A percentile compares a stretch with the other conserved stretches of the same genome.
Conservation (phyloP, 2,329 filamentous ascomycete species). For the Cladosporium halotolerans region DNA sequence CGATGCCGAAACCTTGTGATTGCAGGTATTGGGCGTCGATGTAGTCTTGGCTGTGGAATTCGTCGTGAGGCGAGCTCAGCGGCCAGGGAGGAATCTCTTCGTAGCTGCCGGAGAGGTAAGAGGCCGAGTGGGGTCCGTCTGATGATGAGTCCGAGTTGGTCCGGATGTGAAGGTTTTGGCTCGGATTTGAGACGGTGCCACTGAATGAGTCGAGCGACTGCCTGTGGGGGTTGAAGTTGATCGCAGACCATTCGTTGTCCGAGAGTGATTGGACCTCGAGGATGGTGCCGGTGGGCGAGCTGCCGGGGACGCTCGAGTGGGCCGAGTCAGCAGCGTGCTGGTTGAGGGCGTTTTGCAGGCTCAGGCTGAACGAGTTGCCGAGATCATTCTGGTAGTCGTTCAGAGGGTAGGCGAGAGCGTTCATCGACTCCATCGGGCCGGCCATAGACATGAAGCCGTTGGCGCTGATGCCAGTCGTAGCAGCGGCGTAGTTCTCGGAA, state of each 20-base stretch:
- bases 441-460: constrained; percentile 36
- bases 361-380: constrained; percentile 42
- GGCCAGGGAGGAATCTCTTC: constrained; percentile 69
- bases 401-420: constrained; percentile 37
- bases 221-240: constrained; percentile 38
- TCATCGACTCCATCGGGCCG: constrained; percentile 40
- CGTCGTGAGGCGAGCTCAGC: constrained; percentile 77
- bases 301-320: constrained; percentile 40
- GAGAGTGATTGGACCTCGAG: constrained; percentile 83
- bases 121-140: constrained; percentile 50
- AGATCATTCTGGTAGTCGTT: constrained; percentile 69
- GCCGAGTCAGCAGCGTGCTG: constrained; percentile 36
- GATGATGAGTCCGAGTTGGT: constrained; percentile 80
- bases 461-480: constrained; percentile 37
- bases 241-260: constrained; percentile 82
- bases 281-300: constrained; percentile 72
- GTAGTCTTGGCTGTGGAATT: constrained; percentile 58
- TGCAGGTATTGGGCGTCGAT: constrained; percentile 54
- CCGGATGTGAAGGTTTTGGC: constrained; percentile 81
- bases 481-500: constrained; percentile 31
- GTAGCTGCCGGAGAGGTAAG: constrained; percentile 63
- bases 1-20: constrained; percentile 21
- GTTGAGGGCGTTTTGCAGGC: constrained; percentile 41
- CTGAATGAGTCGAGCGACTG: constrained; percentile 61
- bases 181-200: constrained; percentile 78